Evolutionary conservation across 257 asterid species (phyloP), one percentile per base, ranked within the genome.

Genomic region (Mentha longifolia): DNA sequence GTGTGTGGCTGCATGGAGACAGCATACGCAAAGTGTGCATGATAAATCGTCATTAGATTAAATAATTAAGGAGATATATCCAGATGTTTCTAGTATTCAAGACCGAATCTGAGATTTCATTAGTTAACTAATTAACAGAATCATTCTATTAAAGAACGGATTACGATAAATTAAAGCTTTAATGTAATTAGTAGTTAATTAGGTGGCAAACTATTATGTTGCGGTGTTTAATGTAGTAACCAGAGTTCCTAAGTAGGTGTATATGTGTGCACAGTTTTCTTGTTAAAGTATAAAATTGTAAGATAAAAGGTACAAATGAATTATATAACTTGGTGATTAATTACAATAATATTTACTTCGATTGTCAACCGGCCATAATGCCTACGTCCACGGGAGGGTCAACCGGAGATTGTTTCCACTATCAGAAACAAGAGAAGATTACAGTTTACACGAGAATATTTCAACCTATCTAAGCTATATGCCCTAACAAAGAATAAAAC

Each of bases 1-100:
- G 85, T 81, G 85, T 81, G 74, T 71, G 75, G 82, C 10, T 81
- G 82, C 80, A 77, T 81, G 85, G 82, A 17, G 76, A 67, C 77
- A 71, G 12, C 16, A 31, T 68, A 54, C 78, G 82, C 68, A 45
- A 70, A 66, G 65, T 64, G 70, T 58, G 74, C 74, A 71, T 71
- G 66, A 71, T 10, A 41, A 65, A 39, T 55, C 51, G 77, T 64
- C 77, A 73, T 65, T 55, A 55, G 28, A 63, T 62, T 72, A 52
- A 72, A 25, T 52, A 63, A 61, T 7, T 17, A 13, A 55, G 45
- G 60, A 41, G 60, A 64, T 19, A 16, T 16, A 17, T 73, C 77
- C 72, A 65, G 72, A 73, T 65, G 77, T 42, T 65, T 73, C 77
- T 43, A 54, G 51, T 30, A 7, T 17, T 54, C 9, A 0, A 42